Percentiles rank a stretch among this genome's conserved stretches.
Conservation (phyloP, 345 rosid genomes). For the Leavenworthia alabamica region DNA sequence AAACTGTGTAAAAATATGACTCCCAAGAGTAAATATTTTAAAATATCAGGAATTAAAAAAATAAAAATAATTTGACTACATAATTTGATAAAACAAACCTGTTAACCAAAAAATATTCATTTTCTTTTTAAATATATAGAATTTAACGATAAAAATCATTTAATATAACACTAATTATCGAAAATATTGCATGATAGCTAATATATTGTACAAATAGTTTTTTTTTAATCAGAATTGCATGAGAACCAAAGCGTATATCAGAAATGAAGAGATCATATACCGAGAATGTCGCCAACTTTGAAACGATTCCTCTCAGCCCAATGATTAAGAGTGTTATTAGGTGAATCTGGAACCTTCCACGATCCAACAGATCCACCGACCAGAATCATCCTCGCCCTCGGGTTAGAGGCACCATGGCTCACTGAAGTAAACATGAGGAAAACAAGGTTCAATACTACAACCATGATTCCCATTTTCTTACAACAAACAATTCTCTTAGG, state of each 20-base stretch:
- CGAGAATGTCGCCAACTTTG: conserved; percentile 41
- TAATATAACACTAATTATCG: not conserved
- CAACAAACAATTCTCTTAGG: not conserved
- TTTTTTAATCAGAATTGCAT: not conserved
- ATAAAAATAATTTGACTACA: not conserved
- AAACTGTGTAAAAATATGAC: not conserved
- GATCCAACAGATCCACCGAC: conserved; percentile 51
- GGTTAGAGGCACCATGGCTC: conserved; percentile 33
- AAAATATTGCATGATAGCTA: not conserved
- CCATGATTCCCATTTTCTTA: conserved; percentile 5
- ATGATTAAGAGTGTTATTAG: conserved; percentile 29
- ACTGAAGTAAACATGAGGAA: conserved; percentile 20
- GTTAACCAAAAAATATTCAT: too few relatives aligned
- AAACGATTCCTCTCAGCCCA: conserved; percentile 42
- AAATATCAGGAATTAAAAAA: not conserved
- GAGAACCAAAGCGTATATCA: not conserved
- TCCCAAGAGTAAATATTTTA: not conserved
- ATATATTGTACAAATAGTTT: not conserved
- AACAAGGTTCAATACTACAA: conserved; percentile 21
- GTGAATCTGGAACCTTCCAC: conserved; percentile 51
- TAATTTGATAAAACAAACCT: not conserved
- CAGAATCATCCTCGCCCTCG: conserved; percentile 31
- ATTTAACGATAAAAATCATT: not conserved
- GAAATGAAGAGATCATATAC: conserved; percentile 27
- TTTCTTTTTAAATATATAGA: too few relatives aligned